These are phyloP conservation scores for Diaporthe sp. DNA, from an alignment of 2,329 filamentous ascomycete species.

Conservation along the genomic window DNA sequence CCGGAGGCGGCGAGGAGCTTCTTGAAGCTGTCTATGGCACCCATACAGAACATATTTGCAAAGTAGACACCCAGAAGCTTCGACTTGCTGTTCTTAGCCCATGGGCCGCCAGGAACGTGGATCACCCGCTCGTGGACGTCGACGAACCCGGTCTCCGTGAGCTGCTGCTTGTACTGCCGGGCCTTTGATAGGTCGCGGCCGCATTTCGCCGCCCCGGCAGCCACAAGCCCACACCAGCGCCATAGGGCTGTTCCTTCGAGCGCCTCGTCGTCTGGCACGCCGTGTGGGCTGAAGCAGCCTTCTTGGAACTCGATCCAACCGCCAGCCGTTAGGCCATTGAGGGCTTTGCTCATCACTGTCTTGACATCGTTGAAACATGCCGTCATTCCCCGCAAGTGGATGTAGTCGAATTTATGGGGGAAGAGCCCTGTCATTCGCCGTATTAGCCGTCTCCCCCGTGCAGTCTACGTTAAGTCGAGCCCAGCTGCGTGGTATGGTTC, in stretches of 20 bases:
- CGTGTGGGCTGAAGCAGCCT: background rate
- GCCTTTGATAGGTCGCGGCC: conserved; percentile 13
- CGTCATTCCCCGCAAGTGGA: conserved; percentile 14
- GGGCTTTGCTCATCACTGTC: background rate
- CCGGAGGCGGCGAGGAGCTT: background rate
- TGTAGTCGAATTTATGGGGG: conserved; percentile 8
- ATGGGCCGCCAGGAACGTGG: background rate
- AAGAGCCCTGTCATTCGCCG: background rate
- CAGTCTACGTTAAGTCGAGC: background rate
- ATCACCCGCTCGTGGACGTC: background rate
- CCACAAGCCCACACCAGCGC: background rate
- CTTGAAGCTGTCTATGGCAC: conserved; percentile 5
- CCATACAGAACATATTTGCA: background rate
- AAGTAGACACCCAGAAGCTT: background rate
- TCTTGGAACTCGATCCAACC: conserved; percentile 18
- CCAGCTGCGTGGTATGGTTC: background rate
- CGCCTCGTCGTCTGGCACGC: background rate
- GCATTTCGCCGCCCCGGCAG: background rate
- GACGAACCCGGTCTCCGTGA: conserved; percentile 8
- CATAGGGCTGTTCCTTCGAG: background rate
- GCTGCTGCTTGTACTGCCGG: conserved; percentile 6
- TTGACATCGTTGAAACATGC: conserved; percentile 19
- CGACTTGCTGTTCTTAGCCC: background rate
- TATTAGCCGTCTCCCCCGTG: background rate
- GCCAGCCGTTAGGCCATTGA: background rate